Conservation (phyloP, 2,329 filamentous ascomycete genomes). For the Fusarium sp. region DNA sequence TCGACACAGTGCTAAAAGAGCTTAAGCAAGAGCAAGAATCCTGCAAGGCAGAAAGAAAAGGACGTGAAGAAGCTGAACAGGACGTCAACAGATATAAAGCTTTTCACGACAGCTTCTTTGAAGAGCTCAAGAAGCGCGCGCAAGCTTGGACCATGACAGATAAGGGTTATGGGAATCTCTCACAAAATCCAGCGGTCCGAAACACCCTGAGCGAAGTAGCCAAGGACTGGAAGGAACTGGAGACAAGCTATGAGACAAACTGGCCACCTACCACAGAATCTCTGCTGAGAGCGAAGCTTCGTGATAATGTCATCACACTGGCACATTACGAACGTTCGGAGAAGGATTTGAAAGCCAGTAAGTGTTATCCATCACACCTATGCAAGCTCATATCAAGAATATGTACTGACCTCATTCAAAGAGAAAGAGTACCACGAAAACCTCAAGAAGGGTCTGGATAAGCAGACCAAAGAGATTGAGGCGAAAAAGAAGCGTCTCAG, state of each 20-base stretch:
- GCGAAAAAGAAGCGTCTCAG: neutral
- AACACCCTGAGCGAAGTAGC: neutral
- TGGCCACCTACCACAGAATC: neutral
- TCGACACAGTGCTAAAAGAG: too few species aligned
- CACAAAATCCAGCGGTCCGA: neutral
- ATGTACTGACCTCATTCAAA: neutral
- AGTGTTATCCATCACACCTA: neutral
- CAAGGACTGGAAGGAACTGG: neutral
- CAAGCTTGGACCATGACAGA: neutral
- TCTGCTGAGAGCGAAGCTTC: neutral
- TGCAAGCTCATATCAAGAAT: neutral
- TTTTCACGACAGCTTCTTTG: slow-evolving; percentile 8
- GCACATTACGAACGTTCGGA: too few species aligned
- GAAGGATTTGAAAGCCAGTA: neutral
- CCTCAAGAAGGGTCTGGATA: neutral
- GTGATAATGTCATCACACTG: neutral
- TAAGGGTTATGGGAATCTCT: neutral
- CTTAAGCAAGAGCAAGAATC: too few species aligned
- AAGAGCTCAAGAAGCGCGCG: neutral
- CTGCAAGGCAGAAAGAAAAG: neutral
- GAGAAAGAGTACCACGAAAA: neutral
- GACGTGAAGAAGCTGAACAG: neutral
- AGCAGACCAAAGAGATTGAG: neutral
- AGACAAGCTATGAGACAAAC: neutral
- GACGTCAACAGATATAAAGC: neutral